Evolutionary conservation across 306 rosid genomes (phyloP), one percentile per base, ranked within the genome.

Genomic region (Senna tora): DNA sequence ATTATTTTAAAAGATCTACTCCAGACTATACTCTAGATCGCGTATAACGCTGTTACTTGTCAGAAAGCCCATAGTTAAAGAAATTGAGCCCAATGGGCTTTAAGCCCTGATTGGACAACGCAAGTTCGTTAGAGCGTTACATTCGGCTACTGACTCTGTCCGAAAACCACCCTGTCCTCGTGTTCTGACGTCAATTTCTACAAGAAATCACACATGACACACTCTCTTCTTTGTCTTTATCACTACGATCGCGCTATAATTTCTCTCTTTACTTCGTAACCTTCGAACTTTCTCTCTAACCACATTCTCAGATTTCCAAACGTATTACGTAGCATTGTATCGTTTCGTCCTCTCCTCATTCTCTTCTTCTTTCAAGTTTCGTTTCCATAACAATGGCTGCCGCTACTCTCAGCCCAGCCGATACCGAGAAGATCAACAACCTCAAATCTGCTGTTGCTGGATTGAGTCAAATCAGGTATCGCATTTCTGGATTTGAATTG

Each of bases 381-480:
- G 6, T 13, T 30, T 17, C 0, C 39, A 57, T 57, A 30, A 13
- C 72, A 66, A 88, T 88, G 93, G 90, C 92, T 62, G 39, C 86
- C 53, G 78, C 83, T 60, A 76, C 80, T 62, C 81, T 85, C 8
- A 82, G 83, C 75, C 77, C 80, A 20, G 81, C 77, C 34, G 83
- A 82, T 45, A 15, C 78, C 19, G 80, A 81, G 59, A 75, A 73
- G 73, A 59, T 86, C 53, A 59, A 81, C 16, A 84, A 67, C 10
- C 93, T 88, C 67, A 79, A 88, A 73, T 84, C 87, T 49, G 53
- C 80, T 21, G 87, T 84, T 17, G 82, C 87, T 46, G 77, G 76
- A 17, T 88, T 88, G 55, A 61, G 34, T 67, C 88, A 88, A 69
- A 88, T 84, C 82, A 86, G 89, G 93, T 82, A 20, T 36, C 69